A percentile compares a stretch with the other conserved stretches of the same genome.
Evolutionary conservation across 306 rosid species (phyloP).

Genomic region (Vicia sativa): DNA sequence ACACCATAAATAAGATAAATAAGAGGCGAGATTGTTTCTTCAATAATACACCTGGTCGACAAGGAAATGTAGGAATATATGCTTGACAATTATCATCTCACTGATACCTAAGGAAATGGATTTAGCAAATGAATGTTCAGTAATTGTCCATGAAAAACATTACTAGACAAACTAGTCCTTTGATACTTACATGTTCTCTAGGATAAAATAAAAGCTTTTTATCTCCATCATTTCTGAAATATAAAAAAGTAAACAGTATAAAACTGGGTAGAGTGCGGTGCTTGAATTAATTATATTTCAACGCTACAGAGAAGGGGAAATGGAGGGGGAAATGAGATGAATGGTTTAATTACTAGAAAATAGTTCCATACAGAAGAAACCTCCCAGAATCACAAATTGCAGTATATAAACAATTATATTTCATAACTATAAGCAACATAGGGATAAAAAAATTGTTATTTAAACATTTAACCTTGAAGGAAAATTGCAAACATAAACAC

Average conservation of each 20-base stretch:
- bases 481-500: conserved; percentile 32
- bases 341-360: background rate
- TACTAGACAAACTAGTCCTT: conserved; percentile 15
- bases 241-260: conserved; percentile 42
- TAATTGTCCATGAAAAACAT: conserved; percentile 25
- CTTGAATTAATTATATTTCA: conserved; percentile 28
- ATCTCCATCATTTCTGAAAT: conserved; percentile 63
- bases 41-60: conserved; percentile 74
- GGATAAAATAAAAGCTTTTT: conserved; percentile 86
- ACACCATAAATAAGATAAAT: conserved; percentile 81
- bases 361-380: background rate
- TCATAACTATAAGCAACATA: conserved; percentile 12
- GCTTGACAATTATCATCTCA: conserved; percentile 86
- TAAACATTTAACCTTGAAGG: conserved; percentile 21
- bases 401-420: conserved; percentile 3
- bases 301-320: conserved; percentile 22
- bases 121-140: conserved; percentile 37
- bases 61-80: conserved; percentile 67
- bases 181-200: conserved; percentile 69
- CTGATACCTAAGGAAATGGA: conserved; percentile 55
- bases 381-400: conserved; percentile 24
- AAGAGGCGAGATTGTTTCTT: conserved; percentile 89
- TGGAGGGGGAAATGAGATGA: conserved; percentile 10
- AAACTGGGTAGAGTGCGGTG: conserved; percentile 26
- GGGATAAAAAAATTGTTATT: conserved; percentile 11